phyloP scores from a whole-genome alignment of 2,329 filamentous ascomycete species.

The Blumeria hordei region DNA sequence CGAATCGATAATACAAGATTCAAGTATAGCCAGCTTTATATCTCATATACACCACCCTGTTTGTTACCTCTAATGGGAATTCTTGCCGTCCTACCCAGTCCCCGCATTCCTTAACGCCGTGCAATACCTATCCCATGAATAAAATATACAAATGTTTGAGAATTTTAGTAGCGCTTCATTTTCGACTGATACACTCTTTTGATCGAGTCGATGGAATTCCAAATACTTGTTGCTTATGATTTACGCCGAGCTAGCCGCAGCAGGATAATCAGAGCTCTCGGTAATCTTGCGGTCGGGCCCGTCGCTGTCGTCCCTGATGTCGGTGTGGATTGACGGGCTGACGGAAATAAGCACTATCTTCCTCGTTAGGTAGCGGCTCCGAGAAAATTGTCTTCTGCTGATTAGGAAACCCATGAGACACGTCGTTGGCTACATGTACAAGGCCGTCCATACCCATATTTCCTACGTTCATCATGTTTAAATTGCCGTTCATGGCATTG shows the following conservation, averaged over 20 bases:
- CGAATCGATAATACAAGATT: no score
- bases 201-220: no score
- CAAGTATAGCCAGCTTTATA: no score
- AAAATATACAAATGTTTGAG: no score
- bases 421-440: constrained; percentile 12
- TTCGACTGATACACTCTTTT: no score
- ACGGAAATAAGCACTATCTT: constrained; percentile 82
- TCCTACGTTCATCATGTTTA: constrained; percentile 9
- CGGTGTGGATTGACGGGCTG: constrained; percentile 90
- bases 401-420: constrained; percentile 23
- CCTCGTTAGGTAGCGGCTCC: constrained; percentile 32
- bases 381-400: constrained; percentile 26
- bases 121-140: no score
- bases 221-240: no score
- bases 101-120: no score
- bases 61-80: no score
- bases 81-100: no score
- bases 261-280: constrained; percentile 36
- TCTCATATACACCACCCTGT: no score
- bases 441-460: constrained; percentile 8
- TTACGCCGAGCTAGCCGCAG: neutral
- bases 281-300: constrained; percentile 74
- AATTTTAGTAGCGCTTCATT: no score
- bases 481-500: constrained; percentile 15
- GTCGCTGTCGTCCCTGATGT: constrained; percentile 56